phyloP scores from a whole-genome alignment of 306 rosid species.

The Elaeagnus macrophylla region DNA sequence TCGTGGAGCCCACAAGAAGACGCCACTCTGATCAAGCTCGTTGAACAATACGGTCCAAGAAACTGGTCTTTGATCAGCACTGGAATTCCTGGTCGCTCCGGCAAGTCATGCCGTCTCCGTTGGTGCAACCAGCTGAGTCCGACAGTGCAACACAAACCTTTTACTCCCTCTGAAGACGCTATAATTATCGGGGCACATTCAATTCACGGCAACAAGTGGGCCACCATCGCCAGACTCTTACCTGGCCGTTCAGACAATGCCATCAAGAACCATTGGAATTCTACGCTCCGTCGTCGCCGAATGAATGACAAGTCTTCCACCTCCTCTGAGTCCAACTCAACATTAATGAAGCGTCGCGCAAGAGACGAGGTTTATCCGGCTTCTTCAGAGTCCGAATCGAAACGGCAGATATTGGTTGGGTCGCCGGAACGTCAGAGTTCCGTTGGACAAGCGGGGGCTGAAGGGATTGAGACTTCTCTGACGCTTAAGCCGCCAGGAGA shows the following conservation, averaged over 20 bases:
- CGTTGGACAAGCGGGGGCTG: slow-evolving; percentile 1
- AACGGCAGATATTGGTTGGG: slow-evolving; percentile 24
- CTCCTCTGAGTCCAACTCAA: slow-evolving; percentile 17
- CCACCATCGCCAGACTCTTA: slow-evolving; percentile 73
- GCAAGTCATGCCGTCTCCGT: slow-evolving; percentile 76
- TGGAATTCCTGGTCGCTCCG: slow-evolving; percentile 72
- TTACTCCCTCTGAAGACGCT: slow-evolving; percentile 52
- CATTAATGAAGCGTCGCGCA: slow-evolving; percentile 1
- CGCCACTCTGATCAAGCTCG: slow-evolving; percentile 45
- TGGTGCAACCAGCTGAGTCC: slow-evolving; percentile 96
- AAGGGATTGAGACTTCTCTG: slow-evolving; percentile 40
- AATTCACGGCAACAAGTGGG: slow-evolving; percentile 86
- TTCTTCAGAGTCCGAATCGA: slow-evolving; percentile 13
- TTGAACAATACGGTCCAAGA: slow-evolving; percentile 53
- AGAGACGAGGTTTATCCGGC: neutral
- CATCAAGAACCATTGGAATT: slow-evolving; percentile 92
- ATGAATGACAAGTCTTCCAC: neutral
- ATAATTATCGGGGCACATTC: slow-evolving; percentile 57
- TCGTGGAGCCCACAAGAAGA: slow-evolving; percentile 88
- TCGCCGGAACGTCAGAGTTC: slow-evolving; percentile 22
- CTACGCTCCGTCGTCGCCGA: slow-evolving; percentile 47
- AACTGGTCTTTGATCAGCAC: slow-evolving; percentile 76
- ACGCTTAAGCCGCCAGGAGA: slow-evolving; percentile 37
- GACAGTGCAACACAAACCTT: slow-evolving; percentile 71
- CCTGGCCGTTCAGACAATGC: slow-evolving; percentile 93